These are phyloP conservation scores for Biscutella auriculata DNA, from an alignment of 441 rosid genomes.

Conservation along the genomic window DNA sequence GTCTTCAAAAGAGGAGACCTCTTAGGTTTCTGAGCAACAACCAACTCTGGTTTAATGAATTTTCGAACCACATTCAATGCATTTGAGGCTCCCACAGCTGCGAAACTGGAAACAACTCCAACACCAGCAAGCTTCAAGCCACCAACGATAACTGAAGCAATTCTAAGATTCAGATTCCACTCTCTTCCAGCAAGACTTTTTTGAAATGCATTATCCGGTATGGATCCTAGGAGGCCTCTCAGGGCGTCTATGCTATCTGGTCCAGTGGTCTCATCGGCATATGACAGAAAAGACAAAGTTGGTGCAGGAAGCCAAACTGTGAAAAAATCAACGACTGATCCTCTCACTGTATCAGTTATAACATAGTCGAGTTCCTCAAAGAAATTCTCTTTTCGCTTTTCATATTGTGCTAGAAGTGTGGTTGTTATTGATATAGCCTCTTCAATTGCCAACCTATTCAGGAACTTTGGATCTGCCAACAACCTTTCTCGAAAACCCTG, in stretches of 20 bases:
- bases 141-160: constrained; percentile 74
- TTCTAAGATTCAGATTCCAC: constrained; percentile 65
- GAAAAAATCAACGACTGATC: constrained; percentile 74
- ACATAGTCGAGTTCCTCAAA: constrained; percentile 88
- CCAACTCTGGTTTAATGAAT: constrained; percentile 39
- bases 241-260: constrained; percentile 53
- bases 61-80: constrained; percentile 33
- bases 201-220: constrained; percentile 91
- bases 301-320: constrained; percentile 98
- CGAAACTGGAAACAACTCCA: constrained; percentile 76
- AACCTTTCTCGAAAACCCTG: constrained; percentile 95
- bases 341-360: constrained; percentile 73
- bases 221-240: constrained; percentile 68
- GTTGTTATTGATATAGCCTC: constrained; percentile 85
- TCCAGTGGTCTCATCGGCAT: constrained; percentile 36
- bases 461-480: constrained; percentile 88
- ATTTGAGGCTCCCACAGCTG: constrained; percentile 79
- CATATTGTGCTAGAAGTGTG: constrained; percentile 80
- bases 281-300: constrained; percentile 70
- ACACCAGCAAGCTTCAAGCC: constrained; percentile 77
- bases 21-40: constrained; percentile 34
- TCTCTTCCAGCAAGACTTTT: constrained; percentile 72
- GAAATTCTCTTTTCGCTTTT: constrained; percentile 73
- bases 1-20: constrained; percentile 87
- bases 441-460: constrained; percentile 86